Base-by-base conservation (phyloP, 139 green algal genomes). In the Chlamydomonas schloesseri region DNA sequence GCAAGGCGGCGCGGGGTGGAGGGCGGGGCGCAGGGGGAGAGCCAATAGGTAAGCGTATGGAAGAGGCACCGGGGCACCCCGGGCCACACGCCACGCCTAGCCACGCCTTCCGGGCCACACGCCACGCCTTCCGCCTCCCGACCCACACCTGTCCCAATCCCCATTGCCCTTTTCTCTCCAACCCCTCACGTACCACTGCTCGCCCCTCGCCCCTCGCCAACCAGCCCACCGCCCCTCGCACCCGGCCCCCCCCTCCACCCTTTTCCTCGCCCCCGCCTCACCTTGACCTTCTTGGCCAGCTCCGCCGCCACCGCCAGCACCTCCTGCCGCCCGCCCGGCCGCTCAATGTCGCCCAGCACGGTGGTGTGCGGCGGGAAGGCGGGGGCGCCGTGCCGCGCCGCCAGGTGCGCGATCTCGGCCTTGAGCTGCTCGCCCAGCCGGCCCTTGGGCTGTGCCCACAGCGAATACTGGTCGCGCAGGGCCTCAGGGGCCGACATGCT, bases 291-390 rank as follows among this genome's bases (percentile, higher is more conserved):
- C 60, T n/a, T 3, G 24, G 60, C 60, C 60, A 67, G 46, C 20
- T 64, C 17, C 15, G 81, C 88, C 53, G 89, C 36, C 3, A 42
- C 60, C 4, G 58, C 36, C 21, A 87, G 11, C 21, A 88, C 57
- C 17, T 85, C 29, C 21, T 81, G 64, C 15, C 65, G 11, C 42
- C 42, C 42, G 42, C 42, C 42, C 6, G 83, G 75, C 21, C 53
- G 57, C 21, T 81, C 28, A 42, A 92, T 90, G 71, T 87, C 89
- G 31, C 47, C 47, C 37, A 93, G 82, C 57, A 93, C 80, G 11
- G 90, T 93, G 20, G 91, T 81, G 55, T 93, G 90, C 1, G 90
- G 87, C n/a, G 46, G 33, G 34, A 89, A 89, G 20, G 37, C 10
- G 14, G 62, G 73, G 20, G 57, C 77, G 37, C 60, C 60, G 60